Percentiles rank a stretch among this genome's conserved stretches.
These are phyloP conservation scores for Melastoma malabathricum DNA, from an alignment of 345 rosid species.

Conservation along the genomic window DNA sequence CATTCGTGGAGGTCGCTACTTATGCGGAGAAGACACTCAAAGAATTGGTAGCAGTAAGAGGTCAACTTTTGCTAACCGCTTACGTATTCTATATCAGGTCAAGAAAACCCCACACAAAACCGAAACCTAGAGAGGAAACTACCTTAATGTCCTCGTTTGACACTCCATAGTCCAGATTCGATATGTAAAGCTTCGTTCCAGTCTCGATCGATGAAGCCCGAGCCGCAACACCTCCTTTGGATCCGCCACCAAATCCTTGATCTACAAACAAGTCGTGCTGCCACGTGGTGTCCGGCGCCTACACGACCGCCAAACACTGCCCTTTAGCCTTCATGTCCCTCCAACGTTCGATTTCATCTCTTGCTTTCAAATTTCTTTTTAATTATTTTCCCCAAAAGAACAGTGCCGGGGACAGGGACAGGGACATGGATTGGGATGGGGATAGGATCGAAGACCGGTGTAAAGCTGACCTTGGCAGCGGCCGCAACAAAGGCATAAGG, in stretches of 20 bases:
- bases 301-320: slow-evolving; percentile 12
- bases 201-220: slow-evolving; percentile 66
- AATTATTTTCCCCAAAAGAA: too few species aligned
- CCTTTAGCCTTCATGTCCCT: not conserved
- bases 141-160: slow-evolving; percentile 96
- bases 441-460: slow-evolving; percentile 1
- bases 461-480: slow-evolving; percentile 21
- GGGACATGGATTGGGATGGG: slow-evolving; percentile 1
- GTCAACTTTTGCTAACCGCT: too few species aligned
- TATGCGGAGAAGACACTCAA: too few species aligned
- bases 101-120: too few species aligned
- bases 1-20: too few species aligned
- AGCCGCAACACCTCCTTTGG: slow-evolving; percentile 26
- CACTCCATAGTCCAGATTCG: slow-evolving; percentile 87
- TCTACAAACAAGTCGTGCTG: slow-evolving; percentile 72
- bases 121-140: not conserved
- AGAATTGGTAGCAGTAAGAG: too few species aligned
- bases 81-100: too few species aligned
- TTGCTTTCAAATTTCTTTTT: too few species aligned
- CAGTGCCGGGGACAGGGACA: not conserved
- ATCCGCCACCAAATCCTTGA: slow-evolving; percentile 18
- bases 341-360: too few species aligned
- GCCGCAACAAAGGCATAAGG: slow-evolving; percentile 32
- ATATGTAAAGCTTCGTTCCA: slow-evolving; percentile 87
- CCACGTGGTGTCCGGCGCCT: slow-evolving; percentile 93